Percentiles rank a stretch among this genome's conserved stretches.
phyloP scores from a whole-genome alignment of 2,329 filamentous ascomycete species.

The Diaporthe sp. region DNA sequence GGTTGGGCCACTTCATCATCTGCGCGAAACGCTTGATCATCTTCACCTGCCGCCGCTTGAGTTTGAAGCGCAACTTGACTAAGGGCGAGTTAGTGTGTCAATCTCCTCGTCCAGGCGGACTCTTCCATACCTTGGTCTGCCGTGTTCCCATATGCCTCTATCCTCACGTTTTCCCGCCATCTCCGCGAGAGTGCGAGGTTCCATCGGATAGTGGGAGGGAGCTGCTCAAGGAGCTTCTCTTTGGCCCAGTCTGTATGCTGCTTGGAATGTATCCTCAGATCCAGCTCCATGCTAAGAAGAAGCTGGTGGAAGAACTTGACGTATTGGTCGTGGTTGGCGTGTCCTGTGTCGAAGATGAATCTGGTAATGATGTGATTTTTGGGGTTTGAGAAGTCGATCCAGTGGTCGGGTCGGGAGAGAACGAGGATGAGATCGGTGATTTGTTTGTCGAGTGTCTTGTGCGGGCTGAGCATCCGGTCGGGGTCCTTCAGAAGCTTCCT shows the following conservation, averaged over 20 bases:
- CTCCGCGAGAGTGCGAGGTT: slow-evolving; percentile 79
- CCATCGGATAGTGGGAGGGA: slow-evolving; percentile 80
- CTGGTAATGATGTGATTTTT: slow-evolving; percentile 81
- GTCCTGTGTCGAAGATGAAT: slow-evolving; percentile 75
- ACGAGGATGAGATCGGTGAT: slow-evolving; percentile 80
- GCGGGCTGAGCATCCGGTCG: slow-evolving; percentile 71
- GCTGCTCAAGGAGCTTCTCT: slow-evolving; percentile 72
- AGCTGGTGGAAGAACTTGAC: slow-evolving; percentile 82
- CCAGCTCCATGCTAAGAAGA: slow-evolving; percentile 79
- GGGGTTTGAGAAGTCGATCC: slow-evolving; percentile 80
- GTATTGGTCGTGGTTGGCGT: slow-evolving; percentile 69
- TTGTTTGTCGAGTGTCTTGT: slow-evolving; percentile 76
- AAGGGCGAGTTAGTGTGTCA: slow-evolving; percentile 8
- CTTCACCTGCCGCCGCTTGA: slow-evolving; percentile 77
- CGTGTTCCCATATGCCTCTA: slow-evolving; percentile 70
- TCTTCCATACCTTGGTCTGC: slow-evolving; percentile 62
- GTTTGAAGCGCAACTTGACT: slow-evolving; percentile 74
- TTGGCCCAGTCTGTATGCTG: slow-evolving; percentile 74
- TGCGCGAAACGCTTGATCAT: slow-evolving; percentile 77
- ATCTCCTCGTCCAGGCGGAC: not conserved
- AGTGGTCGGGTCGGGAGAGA: slow-evolving; percentile 72
- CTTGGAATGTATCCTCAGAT: slow-evolving; percentile 75
- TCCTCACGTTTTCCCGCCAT: slow-evolving; percentile 78
- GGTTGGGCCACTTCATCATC: slow-evolving; percentile 83
- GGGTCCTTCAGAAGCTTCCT: slow-evolving; percentile 76